Evolutionary conservation across 129 eudicot genomes (phyloP), one percentile per base, ranked within the genome.

Genomic region (Cynara cardunculus): DNA sequence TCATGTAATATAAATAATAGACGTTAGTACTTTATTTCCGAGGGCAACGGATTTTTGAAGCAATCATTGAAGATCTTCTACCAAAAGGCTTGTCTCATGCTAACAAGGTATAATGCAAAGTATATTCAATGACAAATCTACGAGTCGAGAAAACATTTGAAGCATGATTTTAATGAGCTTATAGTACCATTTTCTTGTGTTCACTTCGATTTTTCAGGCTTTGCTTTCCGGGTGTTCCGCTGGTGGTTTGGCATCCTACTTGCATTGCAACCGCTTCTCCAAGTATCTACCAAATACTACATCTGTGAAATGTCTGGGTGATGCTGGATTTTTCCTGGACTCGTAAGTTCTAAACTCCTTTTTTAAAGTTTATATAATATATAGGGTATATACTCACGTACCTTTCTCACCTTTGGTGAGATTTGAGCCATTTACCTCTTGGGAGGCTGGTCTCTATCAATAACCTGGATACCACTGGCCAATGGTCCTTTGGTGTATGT

Each of bases 201-300:
- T 44, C 24, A 32, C 22, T 30, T 31, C 4, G 22, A 70, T 56
- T 27, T 80, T 72, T 30, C 82, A 96, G 98, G 99, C 98, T 79
- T 76, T 96, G 89, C 93, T 96, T 62, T 93, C 98, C 5, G 99
- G 99, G 64, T 96, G 99, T 84, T 96, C 99, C 2, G 99, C 99
- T 69, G 99, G 99, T 26, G 99, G 99, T 59, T 78, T 96, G 83
- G 92, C 98, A 7, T 67, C 91, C 65, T 92, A 89, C 79, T 86
- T 89, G 82, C 99, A 96, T 80, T 96, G 99, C 78, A 93, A 93
- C 74, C 83, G 80, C 86, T 93, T 96, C 87, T 68, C 85, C 34
- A 80, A 59, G 25, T 89, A 91, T 80, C 86, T 96, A 81, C 99
- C 99, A 22, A 34, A 80, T 59, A 83, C 91, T 78, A 81, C 99